Evolutionary conservation across 2,329 filamentous ascomycete species (phyloP), one percentile per base, ranked within the genome.

Genomic region (Penicillium palitans): DNA sequence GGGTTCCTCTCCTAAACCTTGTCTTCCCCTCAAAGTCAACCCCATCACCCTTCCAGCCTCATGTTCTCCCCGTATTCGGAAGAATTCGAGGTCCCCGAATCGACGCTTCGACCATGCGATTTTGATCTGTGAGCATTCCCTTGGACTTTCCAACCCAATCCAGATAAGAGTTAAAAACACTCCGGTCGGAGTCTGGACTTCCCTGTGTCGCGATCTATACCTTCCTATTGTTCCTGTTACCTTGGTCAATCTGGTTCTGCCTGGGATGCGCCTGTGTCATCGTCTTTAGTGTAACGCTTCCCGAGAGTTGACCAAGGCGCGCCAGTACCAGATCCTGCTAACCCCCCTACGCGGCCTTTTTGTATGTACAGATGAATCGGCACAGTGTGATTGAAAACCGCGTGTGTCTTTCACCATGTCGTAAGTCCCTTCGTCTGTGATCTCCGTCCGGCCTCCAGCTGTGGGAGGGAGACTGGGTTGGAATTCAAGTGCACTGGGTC

Each of bases 281-380:
- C 65, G 64, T 68, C 68, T 66, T 62, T 71, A 68, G 71, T 74
- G 72, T 74, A 74, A 74, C 72, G 55, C 62, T 68, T 70, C 58
- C 68, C 66, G 67, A 65, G 63, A 69, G 62, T 68, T 68, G 66
- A 71, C 65, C 61, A 66, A 66, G 66, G 64, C 65, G 63, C 67
- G 65, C 64, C 61, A 68, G 68, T 70, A 70, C 67, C 71, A 68
- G 69, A 64, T 67, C 67, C 51, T 68, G 67, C 72, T 73, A 71
- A 72, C 66, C 65, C 68, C 35, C 66, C 63, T 66, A 69, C 68
- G 67, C 65, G 69, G 48, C 59, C 57, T 60, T 64, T 68, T 64
- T 74, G 70, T 71, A 73, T 70, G 66, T 72, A 70, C 72, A 74
- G 72, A 75, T 74, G 72, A 74, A 69, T 70, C 67, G 66, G 61